A percentile compares a stretch with the other conserved stretches of the same genome.
These are phyloP conservation scores for Pilobolus umbonatus DNA, from an alignment of 192 early-diverging fungal species.

Conservation along the genomic window DNA sequence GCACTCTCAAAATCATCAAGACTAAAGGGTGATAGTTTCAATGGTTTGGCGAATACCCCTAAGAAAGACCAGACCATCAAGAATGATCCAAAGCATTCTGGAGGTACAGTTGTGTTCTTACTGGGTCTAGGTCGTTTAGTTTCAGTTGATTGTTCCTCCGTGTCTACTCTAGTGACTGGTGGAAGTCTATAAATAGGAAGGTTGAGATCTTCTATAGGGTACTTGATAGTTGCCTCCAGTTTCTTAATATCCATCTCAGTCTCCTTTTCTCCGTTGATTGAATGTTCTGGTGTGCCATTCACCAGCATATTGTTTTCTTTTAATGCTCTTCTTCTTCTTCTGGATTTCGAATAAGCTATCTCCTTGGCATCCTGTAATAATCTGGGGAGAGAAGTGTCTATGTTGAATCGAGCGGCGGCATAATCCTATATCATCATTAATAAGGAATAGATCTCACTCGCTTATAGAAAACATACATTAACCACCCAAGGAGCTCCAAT, in stretches of 20 bases:
- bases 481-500: constrained; percentile 71
- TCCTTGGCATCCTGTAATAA: constrained; percentile 15
- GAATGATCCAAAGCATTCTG: constrained; percentile 39
- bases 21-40: constrained; percentile 66
- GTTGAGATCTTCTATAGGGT: constrained; percentile 83
- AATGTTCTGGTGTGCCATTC: constrained; percentile 9
- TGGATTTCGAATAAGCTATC: constrained; percentile 16
- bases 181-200: constrained; percentile 37
- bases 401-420: constrained; percentile 42
- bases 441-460: neutral
- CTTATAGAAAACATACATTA: constrained; percentile 38
- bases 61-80: constrained; percentile 70
- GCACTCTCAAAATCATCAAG: constrained; percentile 73
- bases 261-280: constrained; percentile 13
- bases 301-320: neutral
- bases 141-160: constrained; percentile 7
- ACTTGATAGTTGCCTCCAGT: constrained; percentile 43
- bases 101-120: constrained; percentile 38
- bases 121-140: constrained; percentile 35
- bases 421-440: constrained; percentile 15
- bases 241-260: constrained; percentile 28
- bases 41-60: constrained; percentile 56
- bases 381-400: constrained; percentile 22
- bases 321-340: constrained; percentile 12
- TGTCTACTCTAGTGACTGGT: constrained; percentile 2